These are phyloP conservation scores for Exophiala sp. DNA, from an alignment of 2,329 filamentous ascomycete species.

Conservation along the genomic window DNA sequence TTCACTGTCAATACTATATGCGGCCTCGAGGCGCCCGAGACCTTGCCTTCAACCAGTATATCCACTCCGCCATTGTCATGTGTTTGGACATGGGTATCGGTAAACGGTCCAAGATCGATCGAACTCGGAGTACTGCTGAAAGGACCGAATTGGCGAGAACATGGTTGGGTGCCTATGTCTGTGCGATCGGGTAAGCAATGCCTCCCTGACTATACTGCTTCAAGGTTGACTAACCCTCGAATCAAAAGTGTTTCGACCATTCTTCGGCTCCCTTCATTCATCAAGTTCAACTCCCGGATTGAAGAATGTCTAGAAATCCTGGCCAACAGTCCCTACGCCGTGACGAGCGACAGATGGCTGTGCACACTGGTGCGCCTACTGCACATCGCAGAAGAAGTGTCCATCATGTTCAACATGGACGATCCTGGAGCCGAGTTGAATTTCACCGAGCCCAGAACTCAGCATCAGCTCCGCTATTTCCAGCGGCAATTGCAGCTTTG, in stretches of 20 bases:
- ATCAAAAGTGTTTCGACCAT: slow-evolving; percentile 52
- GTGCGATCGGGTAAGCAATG: slow-evolving; percentile 43
- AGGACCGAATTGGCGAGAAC: slow-evolving; percentile 53
- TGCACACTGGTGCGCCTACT: slow-evolving; percentile 53
- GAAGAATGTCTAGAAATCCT: slow-evolving; percentile 55
- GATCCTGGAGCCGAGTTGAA: slow-evolving; percentile 50
- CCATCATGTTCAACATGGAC: slow-evolving; percentile 59
- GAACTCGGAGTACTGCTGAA: slow-evolving; percentile 40
- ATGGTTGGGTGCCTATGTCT: slow-evolving; percentile 56
- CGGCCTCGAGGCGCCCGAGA: slow-evolving; percentile 76
- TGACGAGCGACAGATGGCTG: slow-evolving; percentile 50
- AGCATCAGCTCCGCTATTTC: slow-evolving; percentile 59
- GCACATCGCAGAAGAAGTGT: slow-evolving; percentile 62
- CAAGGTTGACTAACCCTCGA: slow-evolving; percentile 46
- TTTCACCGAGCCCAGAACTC: slow-evolving; percentile 57
- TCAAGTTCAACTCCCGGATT: slow-evolving; percentile 58
- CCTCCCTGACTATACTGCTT: background rate
- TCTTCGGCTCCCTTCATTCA: slow-evolving; percentile 51
- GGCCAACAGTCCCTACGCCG: slow-evolving; percentile 49
- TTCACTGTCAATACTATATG: slow-evolving; percentile 73
- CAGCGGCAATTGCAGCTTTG: slow-evolving; percentile 60
- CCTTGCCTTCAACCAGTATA: slow-evolving; percentile 81
- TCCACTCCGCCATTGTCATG: slow-evolving; percentile 73
- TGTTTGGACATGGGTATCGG: slow-evolving; percentile 75
- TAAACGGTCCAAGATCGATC: slow-evolving; percentile 42